Evolutionary conservation across 768 basidiomycete genomes (phyloP), one percentile per base, ranked within the genome.

Genomic region (Auriscalpium vulgare): DNA sequence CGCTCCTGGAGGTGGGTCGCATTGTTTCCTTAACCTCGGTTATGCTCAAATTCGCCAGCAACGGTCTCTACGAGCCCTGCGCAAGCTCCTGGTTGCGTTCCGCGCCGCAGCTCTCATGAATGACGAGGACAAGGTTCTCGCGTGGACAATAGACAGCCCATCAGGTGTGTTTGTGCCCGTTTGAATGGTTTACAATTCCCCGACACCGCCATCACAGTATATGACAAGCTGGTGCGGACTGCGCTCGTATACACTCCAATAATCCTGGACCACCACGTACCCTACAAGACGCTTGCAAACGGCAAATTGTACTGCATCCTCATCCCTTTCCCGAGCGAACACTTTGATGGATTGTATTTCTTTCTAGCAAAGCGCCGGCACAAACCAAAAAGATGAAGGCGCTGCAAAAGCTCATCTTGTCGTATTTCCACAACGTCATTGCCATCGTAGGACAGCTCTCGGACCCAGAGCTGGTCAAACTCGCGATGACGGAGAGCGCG

Each of bases 61-160:
- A 71, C 83, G 84, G 23, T 97, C 95, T 6, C 67, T 98, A 53
- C 81, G 88, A 55, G 85, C 91, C 0, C 73, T 98, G 43, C 77
- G 91, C 56, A 91, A 87, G 65, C 75, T 95, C 8, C 73, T 97
- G 38, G 78, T 95, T 36, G 95, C 93, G 0, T 98, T 98, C 78
- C 82, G 95, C 52, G 83, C 92, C 7, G 95, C 94, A 5, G 89
- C 81, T 0, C 83, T 91, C 65, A 86, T 92, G 81, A 92, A 97
- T 64, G 88, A 92, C 59, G 91, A 93, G 9, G 79, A 84, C 48
- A 83, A 86, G 53, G 74, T 82, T 37, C 75, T 88, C n/a, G 85
- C 84, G 8, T 98, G 91, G 87, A 81, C 80, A 51, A 93, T 98
- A 52, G 88, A 95, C 63, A 88, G 76, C 66, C 78, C 94, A 1